A percentile compares a stretch with the other conserved stretches of the same genome.
Evolutionary conservation across 225 moss, liverwort and hornwort genomes (phyloP).

Genomic region (Sphagnum contortum): DNA sequence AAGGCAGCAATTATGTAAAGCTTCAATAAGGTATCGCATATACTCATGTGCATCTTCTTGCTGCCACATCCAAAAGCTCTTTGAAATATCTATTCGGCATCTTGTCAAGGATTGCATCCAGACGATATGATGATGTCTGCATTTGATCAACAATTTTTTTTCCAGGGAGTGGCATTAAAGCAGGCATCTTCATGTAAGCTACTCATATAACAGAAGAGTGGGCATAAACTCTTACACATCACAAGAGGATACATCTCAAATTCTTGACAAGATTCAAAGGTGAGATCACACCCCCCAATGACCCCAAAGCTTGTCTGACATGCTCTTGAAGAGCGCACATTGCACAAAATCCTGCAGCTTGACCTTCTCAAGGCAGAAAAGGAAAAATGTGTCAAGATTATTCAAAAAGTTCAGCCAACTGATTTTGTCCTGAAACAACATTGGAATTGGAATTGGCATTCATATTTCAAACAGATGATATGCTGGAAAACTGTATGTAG

Average conservation of each 20-base stretch:
- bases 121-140: slow-evolving; percentile 63
- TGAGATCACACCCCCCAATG: slow-evolving; percentile 67
- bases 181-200: too few relatives aligned
- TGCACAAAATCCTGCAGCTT: slow-evolving; percentile 88
- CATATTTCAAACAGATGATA: too few relatives aligned
- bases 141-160: slow-evolving; percentile 82
- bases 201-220: slow-evolving; percentile 12
- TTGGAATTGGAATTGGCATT: neutral
- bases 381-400: neutral
- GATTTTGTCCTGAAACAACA: neutral
- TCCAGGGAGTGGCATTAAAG: too few relatives aligned
- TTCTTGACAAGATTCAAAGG: slow-evolving; percentile 85
- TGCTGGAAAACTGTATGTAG: too few relatives aligned
- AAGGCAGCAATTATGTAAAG: slow-evolving; percentile 80
- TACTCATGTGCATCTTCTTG: slow-evolving; percentile 99
- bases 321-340: slow-evolving; percentile 97
- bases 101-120: slow-evolving; percentile 53
- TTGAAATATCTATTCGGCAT: slow-evolving; percentile 50
- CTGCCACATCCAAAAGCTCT: slow-evolving; percentile 82
- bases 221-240: slow-evolving; percentile 40
- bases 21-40: slow-evolving; percentile 85
- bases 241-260: slow-evolving; percentile 62
- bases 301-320: slow-evolving; percentile 66
- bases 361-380: slow-evolving; percentile 37
- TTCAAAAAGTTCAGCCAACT: neutral